These are phyloP conservation scores for Aspergillus intermedius DNA, from an alignment of 2,329 filamentous ascomycete genomes.

Conservation along the genomic window DNA sequence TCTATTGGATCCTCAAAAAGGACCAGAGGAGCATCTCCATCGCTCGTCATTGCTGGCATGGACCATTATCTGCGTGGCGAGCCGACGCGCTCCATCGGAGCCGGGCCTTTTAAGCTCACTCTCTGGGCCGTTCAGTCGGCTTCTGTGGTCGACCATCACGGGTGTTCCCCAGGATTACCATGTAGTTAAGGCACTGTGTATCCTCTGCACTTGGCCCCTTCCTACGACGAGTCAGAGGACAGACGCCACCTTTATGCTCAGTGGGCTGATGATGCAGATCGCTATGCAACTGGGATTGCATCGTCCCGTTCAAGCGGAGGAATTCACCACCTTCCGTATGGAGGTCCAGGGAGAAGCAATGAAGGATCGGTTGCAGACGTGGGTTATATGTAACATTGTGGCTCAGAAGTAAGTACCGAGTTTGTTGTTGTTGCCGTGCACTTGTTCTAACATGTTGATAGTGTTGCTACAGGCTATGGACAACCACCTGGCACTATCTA, in stretches of 20 bases:
- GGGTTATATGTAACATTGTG: constrained; percentile 61
- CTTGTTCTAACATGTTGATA: constrained; percentile 20
- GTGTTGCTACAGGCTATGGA: constrained; percentile 58
- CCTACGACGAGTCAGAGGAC: constrained; percentile 55
- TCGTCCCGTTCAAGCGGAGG: constrained; percentile 55
- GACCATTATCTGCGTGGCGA: constrained; percentile 56
- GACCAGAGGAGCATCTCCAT: constrained; percentile 51
- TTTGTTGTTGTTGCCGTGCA: not conserved
- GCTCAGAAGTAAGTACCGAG: constrained; percentile 51
- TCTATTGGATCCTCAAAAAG: constrained; percentile 50
- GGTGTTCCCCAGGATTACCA: constrained; percentile 56
- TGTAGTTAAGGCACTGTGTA: constrained; percentile 56
- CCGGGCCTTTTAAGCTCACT: constrained; percentile 47
- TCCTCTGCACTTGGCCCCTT: constrained; percentile 58
- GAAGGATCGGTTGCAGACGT: constrained; percentile 57
- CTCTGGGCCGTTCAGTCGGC: constrained; percentile 45
- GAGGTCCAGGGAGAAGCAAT: constrained; percentile 55
- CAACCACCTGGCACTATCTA: constrained; percentile 57
- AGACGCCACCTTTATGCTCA: constrained; percentile 58
- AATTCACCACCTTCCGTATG: constrained; percentile 43
- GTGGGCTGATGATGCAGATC: constrained; percentile 59
- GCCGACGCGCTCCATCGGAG: constrained; percentile 51
- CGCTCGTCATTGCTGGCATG: constrained; percentile 57
- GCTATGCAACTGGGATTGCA: constrained; percentile 59
- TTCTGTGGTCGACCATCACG: constrained; percentile 55